Conservation (phyloP, 768 basidiomycete genomes). For the Tricholoma hemisulphureum region DNA sequence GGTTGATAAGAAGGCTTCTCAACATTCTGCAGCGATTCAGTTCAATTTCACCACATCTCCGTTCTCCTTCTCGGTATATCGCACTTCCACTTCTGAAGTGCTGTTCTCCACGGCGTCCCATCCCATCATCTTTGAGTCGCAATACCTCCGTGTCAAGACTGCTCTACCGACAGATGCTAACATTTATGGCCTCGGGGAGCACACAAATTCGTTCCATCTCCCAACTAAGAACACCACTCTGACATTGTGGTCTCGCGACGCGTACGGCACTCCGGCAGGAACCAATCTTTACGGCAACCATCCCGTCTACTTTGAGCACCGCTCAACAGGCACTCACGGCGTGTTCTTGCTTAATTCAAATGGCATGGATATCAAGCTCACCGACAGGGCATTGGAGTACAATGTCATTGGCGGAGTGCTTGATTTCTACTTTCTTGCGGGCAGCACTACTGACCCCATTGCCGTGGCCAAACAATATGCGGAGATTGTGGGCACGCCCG, state of each 20-base stretch:
- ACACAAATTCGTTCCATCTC: slow-evolving; percentile 64
- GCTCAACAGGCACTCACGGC: slow-evolving; percentile 63
- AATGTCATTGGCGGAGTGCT: slow-evolving; percentile 75
- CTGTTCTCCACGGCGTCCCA: slow-evolving; percentile 61
- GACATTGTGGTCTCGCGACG: slow-evolving; percentile 66
- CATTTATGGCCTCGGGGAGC: slow-evolving; percentile 79
- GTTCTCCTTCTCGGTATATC: slow-evolving; percentile 59
- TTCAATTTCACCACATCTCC: slow-evolving; percentile 62
- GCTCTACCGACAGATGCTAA: slow-evolving; percentile 57
- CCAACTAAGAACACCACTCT: slow-evolving; percentile 44
- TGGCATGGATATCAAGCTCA: slow-evolving; percentile 77
- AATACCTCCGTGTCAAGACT: slow-evolving; percentile 74
- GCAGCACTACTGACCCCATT: slow-evolving; percentile 55
- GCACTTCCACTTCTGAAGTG: slow-evolving; percentile 47
- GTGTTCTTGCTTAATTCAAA: slow-evolving; percentile 70
- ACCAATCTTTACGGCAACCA: slow-evolving; percentile 74
- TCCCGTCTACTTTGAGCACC: slow-evolving; percentile 72
- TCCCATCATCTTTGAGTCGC: slow-evolving; percentile 71
- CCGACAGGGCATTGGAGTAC: slow-evolving; percentile 60
- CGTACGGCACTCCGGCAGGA: slow-evolving; percentile 53
- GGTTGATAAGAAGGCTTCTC: slow-evolving; percentile 23
- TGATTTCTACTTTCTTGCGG: slow-evolving; percentile 78
- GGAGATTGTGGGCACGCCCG: slow-evolving; percentile 61
- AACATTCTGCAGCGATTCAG: slow-evolving; percentile 42
- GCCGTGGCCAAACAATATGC: slow-evolving; percentile 69